Evolutionary conservation across 2,329 filamentous ascomycete species (phyloP).

Genomic region (Hymenoscyphus scutula): DNA sequence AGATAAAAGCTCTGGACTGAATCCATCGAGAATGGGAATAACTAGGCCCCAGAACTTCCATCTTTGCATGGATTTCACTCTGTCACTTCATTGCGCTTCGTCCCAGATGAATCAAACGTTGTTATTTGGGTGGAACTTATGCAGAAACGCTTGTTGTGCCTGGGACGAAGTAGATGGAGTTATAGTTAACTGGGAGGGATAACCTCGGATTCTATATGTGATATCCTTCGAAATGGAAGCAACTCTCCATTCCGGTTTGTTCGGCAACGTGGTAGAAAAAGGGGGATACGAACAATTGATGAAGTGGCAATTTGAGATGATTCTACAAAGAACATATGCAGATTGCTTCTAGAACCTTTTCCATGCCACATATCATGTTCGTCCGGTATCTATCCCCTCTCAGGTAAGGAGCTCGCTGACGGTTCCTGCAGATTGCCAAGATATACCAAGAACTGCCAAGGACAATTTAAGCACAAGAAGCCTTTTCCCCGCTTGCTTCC

Average conservation of each 20-base stretch:
- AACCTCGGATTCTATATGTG: no score
- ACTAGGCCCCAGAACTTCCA: no score
- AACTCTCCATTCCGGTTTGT: not conserved
- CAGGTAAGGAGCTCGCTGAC: not conserved
- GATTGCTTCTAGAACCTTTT: not conserved
- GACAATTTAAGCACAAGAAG: constrained; percentile 6
- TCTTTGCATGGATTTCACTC: no score
- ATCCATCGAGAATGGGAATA: no score
- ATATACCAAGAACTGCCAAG: constrained; percentile 1
- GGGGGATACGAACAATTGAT: not conserved
- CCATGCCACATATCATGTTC: not conserved
- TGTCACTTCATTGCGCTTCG: no score
- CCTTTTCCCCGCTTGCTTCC: not conserved
- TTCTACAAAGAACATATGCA: not conserved
- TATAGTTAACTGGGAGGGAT: no score
- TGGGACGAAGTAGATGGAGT: no score
- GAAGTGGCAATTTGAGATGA: not conserved
- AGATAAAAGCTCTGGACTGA: no score
- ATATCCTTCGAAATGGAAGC: not conserved
- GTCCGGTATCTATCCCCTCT: not conserved
- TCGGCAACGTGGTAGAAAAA: not conserved
- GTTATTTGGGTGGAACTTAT: no score
- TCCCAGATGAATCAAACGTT: no score
- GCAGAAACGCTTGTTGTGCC: no score
- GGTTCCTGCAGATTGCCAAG: constrained; percentile 6